Evolutionary conservation across 441 rosid genomes (phyloP), one percentile per base, ranked within the genome.

Genomic region (Erodium chrysanthum): DNA sequence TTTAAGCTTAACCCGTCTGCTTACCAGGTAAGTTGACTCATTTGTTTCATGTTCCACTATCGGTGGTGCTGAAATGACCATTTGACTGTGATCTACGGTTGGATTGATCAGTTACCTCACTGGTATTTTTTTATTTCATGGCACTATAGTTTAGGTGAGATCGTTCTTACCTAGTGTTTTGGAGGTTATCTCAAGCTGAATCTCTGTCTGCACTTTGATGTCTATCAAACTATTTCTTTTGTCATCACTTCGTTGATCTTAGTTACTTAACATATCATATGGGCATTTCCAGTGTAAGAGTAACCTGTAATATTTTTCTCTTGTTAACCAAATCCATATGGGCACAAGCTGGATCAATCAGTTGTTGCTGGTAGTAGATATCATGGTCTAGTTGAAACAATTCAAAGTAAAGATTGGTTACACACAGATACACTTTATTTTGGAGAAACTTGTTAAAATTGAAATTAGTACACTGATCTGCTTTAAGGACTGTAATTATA

Each of bases 1-100:
- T 94, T 94, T 81, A 94, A 88, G 87, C 96, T 91, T 67, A 93
- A 89, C 73, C 76, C 88, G 44, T 78, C 86, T 40, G 96, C 90
- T 61, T 94, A 87, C 72, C 85, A 89, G 84, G 97, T 82, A 77
- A 86, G 84, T 74, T 60, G 48, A 71, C 63, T 71, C 73, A 27
- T 69, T 67, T 54, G 64, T 72, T 62, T 65, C 29, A 15, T 71
- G 58, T 72, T 40, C 60, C 64, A 56, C 37, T 67, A n/a, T 42
- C 17, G 58, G 58, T 52, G 50, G 56, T 52, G 33, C 27, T 56
- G 33, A 63, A 52, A 63, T 18, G 40, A 70, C 61, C 46, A 42
- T 48, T 48, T 27, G 22, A 42, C 35, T 58, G 27, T 37, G 18
- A 63, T 31, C 56, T 40, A 50, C 6, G 58, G 61, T 60, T 60